Conservation (phyloP, 2,329 filamentous ascomycete species). For the Didymella pomorum region DNA sequence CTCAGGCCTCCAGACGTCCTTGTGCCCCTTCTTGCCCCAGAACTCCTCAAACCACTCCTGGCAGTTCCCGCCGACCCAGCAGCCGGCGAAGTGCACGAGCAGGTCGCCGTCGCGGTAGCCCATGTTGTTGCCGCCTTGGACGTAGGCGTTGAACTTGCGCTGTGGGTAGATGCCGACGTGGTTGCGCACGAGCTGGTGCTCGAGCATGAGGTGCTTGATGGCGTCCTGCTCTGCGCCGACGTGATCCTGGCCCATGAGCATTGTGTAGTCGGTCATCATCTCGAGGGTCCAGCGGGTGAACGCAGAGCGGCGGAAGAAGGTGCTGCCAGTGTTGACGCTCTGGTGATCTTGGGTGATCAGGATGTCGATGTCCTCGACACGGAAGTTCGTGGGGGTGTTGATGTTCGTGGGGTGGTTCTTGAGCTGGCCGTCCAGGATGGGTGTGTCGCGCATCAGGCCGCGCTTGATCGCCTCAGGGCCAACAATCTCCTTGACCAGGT, state of each 20-base stretch:
- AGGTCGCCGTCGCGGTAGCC: conserved; percentile 51
- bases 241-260: conserved; percentile 48
- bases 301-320: conserved; percentile 50
- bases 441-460: conserved; percentile 37
- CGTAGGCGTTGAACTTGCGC: conserved; percentile 51
- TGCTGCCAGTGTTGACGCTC: conserved; percentile 52
- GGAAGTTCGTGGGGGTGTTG: conserved; percentile 37
- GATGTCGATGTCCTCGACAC: conserved; percentile 49
- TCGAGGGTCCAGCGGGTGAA: conserved; percentile 51
- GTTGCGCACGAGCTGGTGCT: conserved; percentile 49
- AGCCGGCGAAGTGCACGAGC: conserved; percentile 53
- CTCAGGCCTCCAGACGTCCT: conserved; percentile 34
- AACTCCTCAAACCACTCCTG: conserved; percentile 48
- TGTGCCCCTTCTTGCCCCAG: conserved; percentile 43
- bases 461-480: conserved; percentile 43
- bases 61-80: conserved; percentile 50
- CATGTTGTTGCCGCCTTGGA: conserved; percentile 47
- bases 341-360: conserved; percentile 54
- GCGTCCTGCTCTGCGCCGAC: conserved; percentile 49
- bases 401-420: conserved; percentile 41
- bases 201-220: conserved; percentile 46
- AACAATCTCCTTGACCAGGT: conserved; percentile 45
- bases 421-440: conserved; percentile 40
- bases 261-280: conserved; percentile 50
- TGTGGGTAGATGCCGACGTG: conserved; percentile 50